Evolutionary conservation across 176 grass and related monocot species (phyloP), one percentile per base, ranked within the genome.

Genomic region (Eragrostis curvula): DNA sequence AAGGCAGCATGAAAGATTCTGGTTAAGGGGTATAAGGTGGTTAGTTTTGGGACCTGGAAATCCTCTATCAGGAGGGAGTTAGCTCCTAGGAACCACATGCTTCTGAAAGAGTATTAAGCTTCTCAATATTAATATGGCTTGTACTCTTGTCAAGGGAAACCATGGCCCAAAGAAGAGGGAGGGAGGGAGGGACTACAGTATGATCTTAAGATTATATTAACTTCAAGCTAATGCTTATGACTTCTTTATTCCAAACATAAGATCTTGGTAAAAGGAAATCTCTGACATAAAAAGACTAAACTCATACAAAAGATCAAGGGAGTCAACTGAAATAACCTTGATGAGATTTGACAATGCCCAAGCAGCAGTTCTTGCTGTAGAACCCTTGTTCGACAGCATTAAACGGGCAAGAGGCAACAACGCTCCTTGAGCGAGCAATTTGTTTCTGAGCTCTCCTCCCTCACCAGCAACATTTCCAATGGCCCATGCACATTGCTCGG

Each of bases 331-430:
- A 45, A 85, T 45, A 85, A 89, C 96, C 93, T 98, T 98, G 77
- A 98, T 91, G 78, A 98, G 93, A 93, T 98, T 98, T 70, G 96
- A 96, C 81, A 98, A 82, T 70, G 96, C 96, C 93, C 93, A 96
- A 86, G 96, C 82, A 84, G 96, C 87, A 58, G 92, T 99, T 77
- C 93, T 94, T 83, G 90, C 45, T 82, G 89, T 86, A 59, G 92
- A 95, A 93, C 81, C 90, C 83, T 90, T 93, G 69, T 79, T 91
- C 41, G 91, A 93, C 42, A 93, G 79, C 86, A 99, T 93, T 81
- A 99, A 58, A 81, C 85, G 85, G 7, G 86, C 29, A 87, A 96
- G 96, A 79, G 96, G 89, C 79, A 83, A 77, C 73, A 99, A 85
- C 81, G 84, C 93, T 83, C 90, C 90, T 88, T 99, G 96, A 70